A percentile compares a stretch with the other conserved stretches of the same genome.
phyloP scores from a whole-genome alignment of 2,329 filamentous ascomycete species.

The Trichocomaceae sp. region DNA sequence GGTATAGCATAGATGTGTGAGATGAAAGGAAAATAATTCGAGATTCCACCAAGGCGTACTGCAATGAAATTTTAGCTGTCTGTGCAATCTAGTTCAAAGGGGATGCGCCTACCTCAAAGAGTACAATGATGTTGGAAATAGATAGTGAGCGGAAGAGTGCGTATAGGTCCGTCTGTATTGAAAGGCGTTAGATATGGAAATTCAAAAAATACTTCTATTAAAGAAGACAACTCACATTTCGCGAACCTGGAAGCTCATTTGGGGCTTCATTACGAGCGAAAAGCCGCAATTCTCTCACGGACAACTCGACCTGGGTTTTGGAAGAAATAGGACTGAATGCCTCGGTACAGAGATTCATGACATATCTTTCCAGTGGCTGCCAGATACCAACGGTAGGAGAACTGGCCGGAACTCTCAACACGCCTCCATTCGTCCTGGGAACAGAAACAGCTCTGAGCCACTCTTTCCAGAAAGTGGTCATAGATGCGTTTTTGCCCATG shows the following conservation, averaged over 20 bases:
- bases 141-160: conserved; percentile 85
- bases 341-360: conserved; percentile 93
- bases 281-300: conserved; percentile 78
- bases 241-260: conserved; percentile 88
- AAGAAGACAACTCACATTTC: conserved; percentile 47
- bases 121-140: conserved; percentile 81
- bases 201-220: not conserved
- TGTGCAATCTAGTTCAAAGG: not conserved
- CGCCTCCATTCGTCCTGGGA: conserved; percentile 83
- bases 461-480: conserved; percentile 96
- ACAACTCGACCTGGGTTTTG: conserved; percentile 90
- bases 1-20: conserved; percentile 90
- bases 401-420: conserved; percentile 76
- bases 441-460: conserved; percentile 93
- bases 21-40: conserved; percentile 94
- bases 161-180: conserved; percentile 69
- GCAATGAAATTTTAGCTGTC: conserved; percentile 6
- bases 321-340: conserved; percentile 87
- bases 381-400: conserved; percentile 88
- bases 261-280: conserved; percentile 87
- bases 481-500: conserved; percentile 71
- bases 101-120: conserved; percentile 59
- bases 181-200: conserved; percentile 10
- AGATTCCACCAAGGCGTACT: conserved; percentile 81
- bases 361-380: conserved; percentile 94